phyloP scores from a whole-genome alignment of 129 eudicot genomes.

The Scalesia atractyloides region DNA sequence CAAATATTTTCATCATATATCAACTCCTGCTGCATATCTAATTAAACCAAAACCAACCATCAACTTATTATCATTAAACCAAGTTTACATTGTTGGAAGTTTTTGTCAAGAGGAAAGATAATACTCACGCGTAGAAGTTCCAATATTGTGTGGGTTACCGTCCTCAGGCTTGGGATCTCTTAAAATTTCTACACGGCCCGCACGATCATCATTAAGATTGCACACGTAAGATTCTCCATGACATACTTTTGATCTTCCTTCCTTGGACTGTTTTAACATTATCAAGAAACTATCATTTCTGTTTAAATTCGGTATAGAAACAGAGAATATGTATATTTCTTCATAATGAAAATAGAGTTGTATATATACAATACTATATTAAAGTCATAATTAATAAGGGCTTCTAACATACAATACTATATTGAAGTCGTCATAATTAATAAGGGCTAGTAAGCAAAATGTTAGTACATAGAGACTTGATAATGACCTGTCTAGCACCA shows the following conservation, averaged over 20 bases:
- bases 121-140: background rate
- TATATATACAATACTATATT: background rate
- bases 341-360: background rate
- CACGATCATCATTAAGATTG: constrained; percentile 35
- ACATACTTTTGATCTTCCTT: constrained; percentile 46
- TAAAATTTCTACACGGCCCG: constrained; percentile 23
- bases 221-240: constrained; percentile 45
- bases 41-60: background rate
- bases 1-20: background rate
- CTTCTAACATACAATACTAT: too few relatives aligned
- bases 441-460: background rate
- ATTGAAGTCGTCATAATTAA: too few relatives aligned
- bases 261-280: constrained; percentile 29
- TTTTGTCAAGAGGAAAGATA: background rate
- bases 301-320: too few relatives aligned
- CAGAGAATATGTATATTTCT: too few relatives aligned
- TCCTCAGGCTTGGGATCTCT: constrained; percentile 16
- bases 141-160: background rate
- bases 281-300: background rate
- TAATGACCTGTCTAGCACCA: constrained; percentile 50
- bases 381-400: too few relatives aligned
- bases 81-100: background rate
- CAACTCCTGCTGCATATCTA: background rate
- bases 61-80: background rate
- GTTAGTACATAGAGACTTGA: too few relatives aligned